A percentile compares a stretch with the other conserved stretches of the same genome.
Conservation (phyloP, 2,329 filamentous ascomycete genomes). For the Aureobasidium sp. region DNA sequence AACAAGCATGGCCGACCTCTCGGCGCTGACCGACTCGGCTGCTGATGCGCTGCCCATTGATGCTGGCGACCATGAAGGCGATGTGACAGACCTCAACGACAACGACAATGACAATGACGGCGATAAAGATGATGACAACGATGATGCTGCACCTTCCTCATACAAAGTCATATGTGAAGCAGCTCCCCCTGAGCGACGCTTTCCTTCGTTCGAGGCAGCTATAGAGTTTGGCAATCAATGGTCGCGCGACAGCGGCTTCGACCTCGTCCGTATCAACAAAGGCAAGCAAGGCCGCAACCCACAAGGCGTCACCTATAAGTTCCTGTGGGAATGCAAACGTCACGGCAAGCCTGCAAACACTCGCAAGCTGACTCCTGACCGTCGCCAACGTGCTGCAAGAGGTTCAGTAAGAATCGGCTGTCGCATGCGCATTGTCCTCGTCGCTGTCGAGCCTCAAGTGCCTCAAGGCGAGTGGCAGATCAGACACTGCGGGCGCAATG, state of each 20-base stretch:
- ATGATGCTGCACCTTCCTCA: neutral
- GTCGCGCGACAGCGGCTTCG: constrained; percentile 19
- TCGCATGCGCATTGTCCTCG: constrained; percentile 18
- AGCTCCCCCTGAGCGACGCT: constrained; percentile 15
- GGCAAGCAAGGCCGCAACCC: constrained; percentile 21
- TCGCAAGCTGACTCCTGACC: constrained; percentile 14
- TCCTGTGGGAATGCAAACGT: constrained; percentile 19
- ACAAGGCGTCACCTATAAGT: constrained; percentile 20
- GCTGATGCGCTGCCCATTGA: neutral
- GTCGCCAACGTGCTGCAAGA: neutral
- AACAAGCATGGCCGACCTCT: constrained; percentile 12
- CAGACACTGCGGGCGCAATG: constrained; percentile 19
- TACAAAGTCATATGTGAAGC: constrained; percentile 17
- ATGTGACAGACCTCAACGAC: neutral
- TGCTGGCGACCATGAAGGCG: neutral
- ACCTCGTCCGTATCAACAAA: constrained; percentile 21
- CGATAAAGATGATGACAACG: neutral
- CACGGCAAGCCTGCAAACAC: constrained; percentile 20
- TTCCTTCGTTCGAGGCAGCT: constrained; percentile 15
- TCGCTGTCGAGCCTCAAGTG: constrained; percentile 12
- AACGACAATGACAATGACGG: neutral
- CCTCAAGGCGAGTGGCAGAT: constrained; percentile 20
- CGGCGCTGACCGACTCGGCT: neutral
- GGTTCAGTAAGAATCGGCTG: constrained; percentile 16
- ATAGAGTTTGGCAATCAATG: constrained; percentile 18